Conservation (phyloP, 176 grass and related monocot genomes). For the Bolboschoenus planiculmis region DNA sequence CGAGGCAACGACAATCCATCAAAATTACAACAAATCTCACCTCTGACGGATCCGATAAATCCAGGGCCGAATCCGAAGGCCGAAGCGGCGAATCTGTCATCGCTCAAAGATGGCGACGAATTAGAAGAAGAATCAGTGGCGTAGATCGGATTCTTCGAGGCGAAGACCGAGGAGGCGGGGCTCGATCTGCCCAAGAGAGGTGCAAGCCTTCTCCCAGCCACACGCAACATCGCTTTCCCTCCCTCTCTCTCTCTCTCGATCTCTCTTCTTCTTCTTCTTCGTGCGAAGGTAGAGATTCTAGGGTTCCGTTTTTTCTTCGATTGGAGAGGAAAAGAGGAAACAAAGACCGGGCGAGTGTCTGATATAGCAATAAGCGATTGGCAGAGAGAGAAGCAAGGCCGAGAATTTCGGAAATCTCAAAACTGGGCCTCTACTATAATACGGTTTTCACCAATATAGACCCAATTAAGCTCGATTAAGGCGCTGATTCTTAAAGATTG, state of each 20-base stretch:
- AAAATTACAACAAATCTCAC: neutral
- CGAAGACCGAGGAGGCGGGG: conserved; percentile 14
- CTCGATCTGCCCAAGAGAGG: conserved; percentile 16
- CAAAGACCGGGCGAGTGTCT: neutral
- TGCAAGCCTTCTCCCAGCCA: conserved; percentile 24
- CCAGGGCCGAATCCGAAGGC: conserved; percentile 6
- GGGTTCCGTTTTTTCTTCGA: conserved; percentile 15
- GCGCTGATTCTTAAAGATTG: neutral
- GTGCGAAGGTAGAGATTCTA: neutral
- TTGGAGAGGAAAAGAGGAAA: neutral
- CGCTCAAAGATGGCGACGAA: neutral
- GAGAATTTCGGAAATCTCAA: neutral
- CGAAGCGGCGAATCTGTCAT: neutral
- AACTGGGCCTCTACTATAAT: neutral
- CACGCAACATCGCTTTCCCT: conserved; percentile 3
- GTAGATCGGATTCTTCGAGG: conserved; percentile 25
- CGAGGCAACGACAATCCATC: neutral
- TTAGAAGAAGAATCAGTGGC: conserved; percentile 5
- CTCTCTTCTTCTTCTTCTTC: neutral
- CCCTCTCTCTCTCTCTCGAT: neutral
- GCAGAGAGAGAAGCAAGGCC: conserved; percentile 12
- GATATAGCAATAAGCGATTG: neutral
- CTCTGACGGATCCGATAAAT: conserved; percentile 23
- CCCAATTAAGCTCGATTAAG: neutral
- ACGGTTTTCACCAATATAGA: neutral